Conservation (phyloP, 1,284 basidiomycete species). For the Rugiboletus extremiorientalis region DNA sequence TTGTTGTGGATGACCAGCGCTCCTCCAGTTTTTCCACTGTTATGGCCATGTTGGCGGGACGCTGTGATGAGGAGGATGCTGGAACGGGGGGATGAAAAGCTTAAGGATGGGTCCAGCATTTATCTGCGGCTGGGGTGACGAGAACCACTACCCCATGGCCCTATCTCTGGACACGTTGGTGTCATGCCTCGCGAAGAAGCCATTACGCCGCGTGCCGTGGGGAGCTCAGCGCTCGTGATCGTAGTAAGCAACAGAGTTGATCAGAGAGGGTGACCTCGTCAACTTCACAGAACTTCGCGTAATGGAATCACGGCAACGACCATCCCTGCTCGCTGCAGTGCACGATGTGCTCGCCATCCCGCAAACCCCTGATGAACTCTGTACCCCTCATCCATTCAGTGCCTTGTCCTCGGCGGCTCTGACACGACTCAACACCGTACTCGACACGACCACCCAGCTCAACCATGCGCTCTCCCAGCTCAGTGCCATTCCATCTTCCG, state of each 20-base stretch:
- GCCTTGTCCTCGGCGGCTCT: constrained; percentile 42
- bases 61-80: neutral
- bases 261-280: neutral
- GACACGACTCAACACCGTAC: constrained; percentile 47
- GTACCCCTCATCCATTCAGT: constrained; percentile 50
- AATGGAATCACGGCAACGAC: constrained; percentile 17
- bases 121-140: neutral
- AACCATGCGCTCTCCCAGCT: constrained; percentile 54
- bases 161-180: neutral
- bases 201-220: no score
- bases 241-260: no score
- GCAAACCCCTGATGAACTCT: constrained; percentile 22
- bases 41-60: neutral
- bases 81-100: neutral
- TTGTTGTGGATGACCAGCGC: constrained; percentile 14
- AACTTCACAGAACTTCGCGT: neutral
- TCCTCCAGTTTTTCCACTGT: constrained; percentile 10
- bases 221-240: no score
- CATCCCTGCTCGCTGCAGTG: constrained; percentile 28
- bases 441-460: constrained; percentile 51
- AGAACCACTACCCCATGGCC: neutral
- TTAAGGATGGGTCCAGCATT: neutral
- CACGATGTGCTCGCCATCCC: constrained; percentile 26
- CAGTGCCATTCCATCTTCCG: constrained; percentile 47
- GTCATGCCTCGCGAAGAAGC: neutral